phyloP scores from a whole-genome alignment of 352 stramenopile genomes.

The Thalassiosira exigua region DNA sequence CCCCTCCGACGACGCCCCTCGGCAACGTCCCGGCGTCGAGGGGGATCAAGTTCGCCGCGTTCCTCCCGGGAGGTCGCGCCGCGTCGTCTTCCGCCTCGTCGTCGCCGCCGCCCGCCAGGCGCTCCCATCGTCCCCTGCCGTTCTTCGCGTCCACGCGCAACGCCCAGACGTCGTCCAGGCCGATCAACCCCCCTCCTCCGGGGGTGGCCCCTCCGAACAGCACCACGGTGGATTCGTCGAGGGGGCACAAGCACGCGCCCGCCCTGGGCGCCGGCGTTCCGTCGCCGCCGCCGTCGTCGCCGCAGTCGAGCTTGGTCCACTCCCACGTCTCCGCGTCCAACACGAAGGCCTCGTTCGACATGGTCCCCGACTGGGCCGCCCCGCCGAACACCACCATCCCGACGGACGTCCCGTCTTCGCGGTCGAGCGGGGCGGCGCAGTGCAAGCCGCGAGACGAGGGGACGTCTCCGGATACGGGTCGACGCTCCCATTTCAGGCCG shows the following conservation, averaged over 20 bases:
- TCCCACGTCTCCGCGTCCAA: constrained; percentile 71
- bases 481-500: constrained; percentile 32
- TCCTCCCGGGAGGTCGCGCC: constrained; percentile 56
- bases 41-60: constrained; percentile 68
- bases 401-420: constrained; percentile 14
- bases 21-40: constrained; percentile 36
- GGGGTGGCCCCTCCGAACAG: constrained; percentile 68
- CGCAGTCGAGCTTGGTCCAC: constrained; percentile 61
- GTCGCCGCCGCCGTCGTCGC: not conserved
- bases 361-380: constrained; percentile 66
- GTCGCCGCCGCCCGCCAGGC: constrained; percentile 33
- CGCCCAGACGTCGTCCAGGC: constrained; percentile 70
- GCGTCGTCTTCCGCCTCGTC: constrained; percentile 6
- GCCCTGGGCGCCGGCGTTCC: constrained; percentile 57
- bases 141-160: constrained; percentile 47
- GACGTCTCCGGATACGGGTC: constrained; percentile 52
- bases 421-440: constrained; percentile 35
- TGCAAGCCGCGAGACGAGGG: constrained; percentile 75
- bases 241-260: constrained; percentile 56
- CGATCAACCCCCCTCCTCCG: constrained; percentile 45
- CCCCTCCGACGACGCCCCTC: too few relatives aligned
- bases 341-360: constrained; percentile 79
- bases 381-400: constrained; percentile 70
- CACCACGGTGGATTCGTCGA: constrained; percentile 61
- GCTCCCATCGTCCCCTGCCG: constrained; percentile 40